Base-by-base conservation (phyloP, 164 flowering plant genomes). In the Nymphaea colorata region DNA sequence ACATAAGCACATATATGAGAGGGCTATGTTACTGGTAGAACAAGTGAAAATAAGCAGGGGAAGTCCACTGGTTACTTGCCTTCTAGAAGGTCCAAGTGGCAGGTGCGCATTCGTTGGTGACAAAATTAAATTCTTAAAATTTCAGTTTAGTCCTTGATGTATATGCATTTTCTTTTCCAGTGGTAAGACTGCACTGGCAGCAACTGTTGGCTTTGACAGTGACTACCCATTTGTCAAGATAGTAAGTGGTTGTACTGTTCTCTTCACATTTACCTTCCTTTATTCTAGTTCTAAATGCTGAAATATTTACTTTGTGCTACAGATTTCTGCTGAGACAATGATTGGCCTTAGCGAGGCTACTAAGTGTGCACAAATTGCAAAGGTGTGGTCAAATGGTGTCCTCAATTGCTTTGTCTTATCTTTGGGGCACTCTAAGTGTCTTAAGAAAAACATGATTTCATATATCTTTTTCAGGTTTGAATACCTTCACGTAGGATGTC, bases 301-400 rank as follows among this genome's bases (percentile, higher is more conserved):
- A 5, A 14, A 55, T 44, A 18, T 51, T 25, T 61, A 8, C 8
- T 53, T 43, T 41, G 12, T 61, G 42, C 70, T 59, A 42, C 73
- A 94, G 97, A 77, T 91, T 63, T 91, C 97, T 11, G 93, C 97
- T 18, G 96, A 91, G 78, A 64, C 97, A 63, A 91, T 94, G 99
- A 83, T 91, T 75, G 99, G 99, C 67, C 91, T 94, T 65, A 86
- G 86, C 69, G 99, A 94, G 80, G 79, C 87, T 82, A 86, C 84
- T 59, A 94, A 94, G 81, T 91, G 99, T 81, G 91, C 99, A 25
- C 89, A 82, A 14, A 94, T 90, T 70, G 88, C 87, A 62, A 94
- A 90, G 96, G 94, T 88, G 44, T 73, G 78, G 64, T 66, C n/a
- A 11, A 42, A 18, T 4, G 15, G 14, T 25, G 36, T 25, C 36